These are phyloP conservation scores for Postia placenta DNA, from an alignment of 768 basidiomycete species.

Conservation along the genomic window DNA sequence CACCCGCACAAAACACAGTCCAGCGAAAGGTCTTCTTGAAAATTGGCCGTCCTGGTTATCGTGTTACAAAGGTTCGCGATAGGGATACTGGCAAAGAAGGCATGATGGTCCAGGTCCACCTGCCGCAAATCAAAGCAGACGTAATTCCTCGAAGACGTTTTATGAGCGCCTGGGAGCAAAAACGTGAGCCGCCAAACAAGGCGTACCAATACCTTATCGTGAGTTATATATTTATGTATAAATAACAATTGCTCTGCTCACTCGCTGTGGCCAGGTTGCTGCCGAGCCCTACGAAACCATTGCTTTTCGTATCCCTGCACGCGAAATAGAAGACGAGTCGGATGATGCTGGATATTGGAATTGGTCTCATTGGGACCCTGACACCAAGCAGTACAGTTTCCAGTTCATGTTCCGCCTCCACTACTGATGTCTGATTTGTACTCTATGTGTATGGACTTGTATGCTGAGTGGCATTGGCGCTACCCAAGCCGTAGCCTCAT, in stretches of 20 bases:
- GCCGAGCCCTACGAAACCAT: slow-evolving; percentile 99
- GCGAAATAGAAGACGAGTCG: slow-evolving; percentile 93
- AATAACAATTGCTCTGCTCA: slow-evolving; percentile 20
- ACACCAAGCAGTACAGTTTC: slow-evolving; percentile 97
- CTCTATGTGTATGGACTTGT: too few species aligned
- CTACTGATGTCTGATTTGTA: slow-evolving; percentile 25
- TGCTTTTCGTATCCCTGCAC: slow-evolving; percentile 96
- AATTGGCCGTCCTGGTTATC: slow-evolving; percentile 92
- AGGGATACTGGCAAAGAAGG: slow-evolving; percentile 88
- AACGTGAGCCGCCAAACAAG: slow-evolving; percentile 89
- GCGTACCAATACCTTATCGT: slow-evolving; percentile 97
- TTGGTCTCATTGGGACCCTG: slow-evolving; percentile 99
- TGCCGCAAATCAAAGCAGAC: slow-evolving; percentile 87
- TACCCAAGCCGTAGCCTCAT: too few species aligned
- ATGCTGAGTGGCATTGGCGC: too few species aligned
- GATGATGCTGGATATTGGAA: slow-evolving; percentile 89
- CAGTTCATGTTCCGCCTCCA: slow-evolving; percentile 89
- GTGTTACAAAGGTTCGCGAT: slow-evolving; percentile 96
- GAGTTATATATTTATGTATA: slow-evolving; percentile 10
- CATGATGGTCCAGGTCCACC: slow-evolving; percentile 94
- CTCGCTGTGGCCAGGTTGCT: slow-evolving; percentile 61
- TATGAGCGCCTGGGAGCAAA: slow-evolving; percentile 98
- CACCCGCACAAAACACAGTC: slow-evolving; percentile 70
- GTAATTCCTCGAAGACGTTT: slow-evolving; percentile 84
- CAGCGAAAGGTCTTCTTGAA: slow-evolving; percentile 95